Evolutionary conservation across 306 rosid species (phyloP).

Genomic region (Spatholobus suberectus): DNA sequence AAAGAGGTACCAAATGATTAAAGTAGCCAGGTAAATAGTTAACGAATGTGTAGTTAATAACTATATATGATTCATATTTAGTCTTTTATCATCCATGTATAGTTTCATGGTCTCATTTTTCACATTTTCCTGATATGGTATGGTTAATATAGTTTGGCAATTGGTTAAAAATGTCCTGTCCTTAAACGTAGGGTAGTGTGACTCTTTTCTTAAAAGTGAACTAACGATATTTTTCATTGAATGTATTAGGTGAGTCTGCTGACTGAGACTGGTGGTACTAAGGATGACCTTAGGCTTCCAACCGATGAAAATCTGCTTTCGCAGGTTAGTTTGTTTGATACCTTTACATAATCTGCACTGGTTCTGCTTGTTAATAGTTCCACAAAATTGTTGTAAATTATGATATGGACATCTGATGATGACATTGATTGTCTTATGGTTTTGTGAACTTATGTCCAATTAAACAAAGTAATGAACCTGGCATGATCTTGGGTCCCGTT

Average conservation of each 20-base stretch:
- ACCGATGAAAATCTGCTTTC: constrained; percentile 83
- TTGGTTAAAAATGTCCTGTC: not conserved
- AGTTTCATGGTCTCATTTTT: not conserved
- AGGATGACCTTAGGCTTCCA: constrained; percentile 97
- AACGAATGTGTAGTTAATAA: not conserved
- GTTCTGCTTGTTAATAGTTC: constrained; percentile 22
- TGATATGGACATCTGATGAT: constrained; percentile 1
- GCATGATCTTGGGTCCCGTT: constrained; percentile 2
- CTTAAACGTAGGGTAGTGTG: not conserved
- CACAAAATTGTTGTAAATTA: not conserved
- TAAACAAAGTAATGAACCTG: not conserved
- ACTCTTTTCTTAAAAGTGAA: not conserved
- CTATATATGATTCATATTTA: not conserved
- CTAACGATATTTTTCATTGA: constrained; percentile 24
- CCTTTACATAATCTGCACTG: not conserved
- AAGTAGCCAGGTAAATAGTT: not conserved
- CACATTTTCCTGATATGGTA: constrained; percentile 12
- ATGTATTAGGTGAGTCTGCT: constrained; percentile 84
- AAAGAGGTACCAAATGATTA: not conserved
- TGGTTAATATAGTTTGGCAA: not conserved
- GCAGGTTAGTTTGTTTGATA: constrained; percentile 60
- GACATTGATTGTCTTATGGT: not conserved
- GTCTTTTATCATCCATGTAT: not conserved
- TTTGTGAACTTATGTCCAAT: constrained; percentile 2
- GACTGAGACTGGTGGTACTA: constrained; percentile 89